These are phyloP conservation scores for Cladorrhinum sp. DNA, from an alignment of 2,329 filamentous ascomycete species.

Conservation along the genomic window DNA sequence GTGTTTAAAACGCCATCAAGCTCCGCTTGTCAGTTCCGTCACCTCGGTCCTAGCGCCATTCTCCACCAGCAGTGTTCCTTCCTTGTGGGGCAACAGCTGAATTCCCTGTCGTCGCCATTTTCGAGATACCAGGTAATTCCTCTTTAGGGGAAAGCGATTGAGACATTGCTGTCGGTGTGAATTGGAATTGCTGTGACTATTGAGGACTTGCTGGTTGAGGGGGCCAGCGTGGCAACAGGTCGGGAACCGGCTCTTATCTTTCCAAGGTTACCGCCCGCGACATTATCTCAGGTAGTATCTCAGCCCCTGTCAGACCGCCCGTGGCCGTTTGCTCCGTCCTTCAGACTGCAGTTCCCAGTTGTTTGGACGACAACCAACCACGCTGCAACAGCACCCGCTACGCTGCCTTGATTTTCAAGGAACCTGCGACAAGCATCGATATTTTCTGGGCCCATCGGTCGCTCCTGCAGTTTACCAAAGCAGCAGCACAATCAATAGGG, in stretches of 20 bases:
- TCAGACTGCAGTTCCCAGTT: not conserved
- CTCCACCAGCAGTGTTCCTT: not conserved
- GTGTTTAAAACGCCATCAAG: slow-evolving; percentile 7
- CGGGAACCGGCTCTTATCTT: slow-evolving; percentile 4
- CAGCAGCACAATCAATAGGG: slow-evolving; percentile 17
- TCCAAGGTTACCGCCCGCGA: slow-evolving; percentile 4
- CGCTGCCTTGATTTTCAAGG: slow-evolving; percentile 29
- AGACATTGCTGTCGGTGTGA: not conserved
- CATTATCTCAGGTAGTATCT: not conserved
- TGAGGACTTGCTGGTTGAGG: not conserved
- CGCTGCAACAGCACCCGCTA: slow-evolving; percentile 20
- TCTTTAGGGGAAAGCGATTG: not conserved
- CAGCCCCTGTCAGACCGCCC: slow-evolving; percentile 6
- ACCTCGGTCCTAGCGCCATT: slow-evolving; percentile 9
- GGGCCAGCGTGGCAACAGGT: not conserved
- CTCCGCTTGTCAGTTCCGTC: slow-evolving; percentile 4
- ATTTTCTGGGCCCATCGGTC: slow-evolving; percentile 14
- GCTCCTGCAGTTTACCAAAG: slow-evolving; percentile 12
- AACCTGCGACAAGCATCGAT: slow-evolving; percentile 21
- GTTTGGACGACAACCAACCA: slow-evolving; percentile 25
- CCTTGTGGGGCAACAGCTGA: slow-evolving; percentile 2
- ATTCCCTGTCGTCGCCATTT: not conserved
- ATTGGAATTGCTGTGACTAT: not conserved
- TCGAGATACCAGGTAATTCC: not conserved
- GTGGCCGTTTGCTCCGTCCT: slow-evolving; percentile 9